Conservation (phyloP, 2,329 filamentous ascomycete species). For the Saccharata proteae region DNA sequence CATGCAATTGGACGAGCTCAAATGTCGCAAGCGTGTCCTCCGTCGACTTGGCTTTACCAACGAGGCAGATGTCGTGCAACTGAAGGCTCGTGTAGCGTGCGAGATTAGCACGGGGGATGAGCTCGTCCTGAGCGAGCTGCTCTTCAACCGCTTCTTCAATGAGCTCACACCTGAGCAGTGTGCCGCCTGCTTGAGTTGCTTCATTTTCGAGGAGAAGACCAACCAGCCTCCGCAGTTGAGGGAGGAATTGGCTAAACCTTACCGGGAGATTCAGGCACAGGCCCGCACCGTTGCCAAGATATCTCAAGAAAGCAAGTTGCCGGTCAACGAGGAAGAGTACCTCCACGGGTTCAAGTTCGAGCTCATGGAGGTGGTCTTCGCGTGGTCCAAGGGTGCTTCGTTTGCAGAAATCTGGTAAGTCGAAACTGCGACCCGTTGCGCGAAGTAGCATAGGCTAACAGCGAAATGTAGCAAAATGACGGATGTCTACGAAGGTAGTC, state of each 20-base stretch:
- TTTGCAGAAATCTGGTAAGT: constrained; percentile 93
- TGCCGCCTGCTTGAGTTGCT: constrained; percentile 77
- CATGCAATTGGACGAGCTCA: constrained; percentile 89
- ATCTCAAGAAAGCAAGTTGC: constrained; percentile 84
- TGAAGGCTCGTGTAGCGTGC: constrained; percentile 94
- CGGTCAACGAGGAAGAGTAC: constrained; percentile 92
- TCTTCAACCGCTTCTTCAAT: constrained; percentile 98
- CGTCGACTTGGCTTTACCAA: constrained; percentile 93
- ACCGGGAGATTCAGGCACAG: constrained; percentile 74
- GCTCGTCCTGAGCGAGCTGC: constrained; percentile 77
- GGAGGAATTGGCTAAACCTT: constrained; percentile 78
- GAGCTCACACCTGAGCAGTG: constrained; percentile 79
- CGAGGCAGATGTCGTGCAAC: constrained; percentile 85
- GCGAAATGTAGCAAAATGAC: constrained; percentile 99
- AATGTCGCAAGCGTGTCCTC: constrained; percentile 88
- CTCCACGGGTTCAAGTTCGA: constrained; percentile 81
- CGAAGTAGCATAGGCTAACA: too few relatives aligned
- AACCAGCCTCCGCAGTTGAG: constrained; percentile 59
- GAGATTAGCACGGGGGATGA: constrained; percentile 97
- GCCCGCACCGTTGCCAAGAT: constrained; percentile 85
- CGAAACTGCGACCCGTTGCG: constrained; percentile 1
- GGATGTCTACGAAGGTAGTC: constrained; percentile 89
- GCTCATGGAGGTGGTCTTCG: constrained; percentile 90
- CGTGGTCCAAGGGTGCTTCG: constrained; percentile 80
- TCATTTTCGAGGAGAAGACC: constrained; percentile 95